Conservation (phyloP, 139 green algal species). For the Limnomonas spitsbergensis region DNA sequence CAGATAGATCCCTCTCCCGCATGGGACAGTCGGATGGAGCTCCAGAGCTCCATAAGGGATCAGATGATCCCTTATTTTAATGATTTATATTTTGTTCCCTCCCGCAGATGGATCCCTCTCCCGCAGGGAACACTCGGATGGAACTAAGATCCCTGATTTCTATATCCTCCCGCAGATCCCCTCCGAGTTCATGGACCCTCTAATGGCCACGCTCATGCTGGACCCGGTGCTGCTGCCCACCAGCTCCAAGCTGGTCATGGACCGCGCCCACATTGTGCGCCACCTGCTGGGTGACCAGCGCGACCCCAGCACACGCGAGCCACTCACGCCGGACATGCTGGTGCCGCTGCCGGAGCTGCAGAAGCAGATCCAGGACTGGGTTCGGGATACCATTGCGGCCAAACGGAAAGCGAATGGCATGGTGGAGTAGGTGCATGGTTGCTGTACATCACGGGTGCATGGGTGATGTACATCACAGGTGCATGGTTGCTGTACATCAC, state of each 20-base stretch:
- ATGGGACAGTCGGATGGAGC: too few species aligned
- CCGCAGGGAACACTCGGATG: too few species aligned
- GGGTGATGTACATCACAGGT: too few species aligned
- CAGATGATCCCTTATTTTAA: too few species aligned
- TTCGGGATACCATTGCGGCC: constrained; percentile 39
- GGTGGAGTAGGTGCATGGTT: too few species aligned
- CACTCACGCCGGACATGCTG: constrained; percentile 55
- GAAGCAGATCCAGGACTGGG: constrained; percentile 72
- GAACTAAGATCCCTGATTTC: too few species aligned
- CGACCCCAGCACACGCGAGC: constrained; percentile 86
- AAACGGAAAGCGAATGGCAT: not conserved
- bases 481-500: too few species aligned
- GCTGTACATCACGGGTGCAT: too few species aligned
- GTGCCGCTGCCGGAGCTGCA: constrained; percentile 69
- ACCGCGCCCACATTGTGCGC: constrained; percentile 80
- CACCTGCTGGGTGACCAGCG: constrained; percentile 82
- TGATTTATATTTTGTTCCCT: too few species aligned
- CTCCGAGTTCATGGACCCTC: constrained; percentile 90
- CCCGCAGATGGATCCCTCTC: too few species aligned
- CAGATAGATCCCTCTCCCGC: too few species aligned
- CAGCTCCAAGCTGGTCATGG: constrained; percentile 49
- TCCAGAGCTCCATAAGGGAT: too few species aligned
- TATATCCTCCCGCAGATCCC: constrained; percentile 55
- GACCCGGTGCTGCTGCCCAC: constrained; percentile 85
- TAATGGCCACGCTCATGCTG: constrained; percentile 84